These are phyloP conservation scores for Cymbopogon citratus DNA, from an alignment of 176 grass and related monocot species.

Conservation along the genomic window DNA sequence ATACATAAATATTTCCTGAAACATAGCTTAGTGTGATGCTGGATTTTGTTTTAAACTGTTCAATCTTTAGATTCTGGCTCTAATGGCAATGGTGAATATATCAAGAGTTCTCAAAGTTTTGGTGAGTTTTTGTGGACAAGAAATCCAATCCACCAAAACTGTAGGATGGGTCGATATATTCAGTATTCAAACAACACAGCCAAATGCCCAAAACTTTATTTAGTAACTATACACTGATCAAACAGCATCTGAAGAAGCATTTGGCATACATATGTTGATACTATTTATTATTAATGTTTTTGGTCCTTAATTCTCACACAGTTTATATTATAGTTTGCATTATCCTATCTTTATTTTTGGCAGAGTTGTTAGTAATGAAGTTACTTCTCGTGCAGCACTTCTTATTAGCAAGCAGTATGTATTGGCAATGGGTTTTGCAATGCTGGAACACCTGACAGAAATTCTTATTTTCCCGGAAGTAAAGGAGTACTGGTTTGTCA, in stretches of 20 bases:
- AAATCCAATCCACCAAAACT: neutral
- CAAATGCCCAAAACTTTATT: neutral
- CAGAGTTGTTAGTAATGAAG: conserved; percentile 13
- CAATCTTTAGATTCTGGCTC: neutral
- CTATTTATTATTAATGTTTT: neutral
- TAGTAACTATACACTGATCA: neutral
- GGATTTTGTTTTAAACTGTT: conserved; percentile 2
- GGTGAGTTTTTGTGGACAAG: neutral
- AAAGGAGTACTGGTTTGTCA: conserved; percentile 71
- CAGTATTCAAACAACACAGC: neutral
- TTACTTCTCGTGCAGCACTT: conserved; percentile 63
- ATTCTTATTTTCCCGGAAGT: conserved; percentile 52
- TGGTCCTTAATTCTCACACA: neutral
- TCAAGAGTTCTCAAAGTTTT: neutral
- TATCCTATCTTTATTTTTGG: conserved; percentile 9
- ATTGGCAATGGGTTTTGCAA: conserved; percentile 71
- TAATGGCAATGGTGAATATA: neutral
- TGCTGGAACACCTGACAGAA: conserved; percentile 82
- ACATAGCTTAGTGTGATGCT: neutral
- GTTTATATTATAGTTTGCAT: conserved; percentile 13
- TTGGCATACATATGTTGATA: neutral
- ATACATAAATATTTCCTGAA: neutral
- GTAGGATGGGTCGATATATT: neutral
- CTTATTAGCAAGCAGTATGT: conserved; percentile 89
- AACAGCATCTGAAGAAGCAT: neutral